These are phyloP conservation scores for Sporothrix protearum DNA, from an alignment of 2,329 filamentous ascomycete genomes.

Conservation along the genomic window DNA sequence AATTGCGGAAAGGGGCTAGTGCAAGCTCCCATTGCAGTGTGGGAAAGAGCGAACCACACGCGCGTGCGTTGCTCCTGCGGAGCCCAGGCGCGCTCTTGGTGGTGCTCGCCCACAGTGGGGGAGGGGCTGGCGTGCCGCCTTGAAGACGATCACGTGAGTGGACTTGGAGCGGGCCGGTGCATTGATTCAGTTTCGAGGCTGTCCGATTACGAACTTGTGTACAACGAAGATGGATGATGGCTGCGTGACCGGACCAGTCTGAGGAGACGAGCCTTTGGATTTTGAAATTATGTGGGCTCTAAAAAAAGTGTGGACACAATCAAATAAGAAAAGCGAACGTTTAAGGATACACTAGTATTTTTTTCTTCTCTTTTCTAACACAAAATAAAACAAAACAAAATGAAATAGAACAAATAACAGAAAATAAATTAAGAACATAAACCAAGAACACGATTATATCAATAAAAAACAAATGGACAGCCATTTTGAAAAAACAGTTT, in stretches of 20 bases:
- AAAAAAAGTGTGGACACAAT: not conserved
- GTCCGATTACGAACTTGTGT: not conserved
- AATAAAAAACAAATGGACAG: too few species aligned
- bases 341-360: too few species aligned
- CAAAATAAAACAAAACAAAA: not conserved
- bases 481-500: too few species aligned
- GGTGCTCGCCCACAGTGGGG: not conserved
- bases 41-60: constrained; percentile 1
- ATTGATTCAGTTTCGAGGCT: not conserved
- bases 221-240: not conserved
- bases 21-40: not conserved
- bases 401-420: too few species aligned
- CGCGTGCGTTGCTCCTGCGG: constrained; percentile 5
- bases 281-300: not conserved
- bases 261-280: not conserved
- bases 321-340: too few species aligned
- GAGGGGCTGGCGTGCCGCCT: not conserved
- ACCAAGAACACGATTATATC: too few species aligned
- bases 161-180: not conserved
- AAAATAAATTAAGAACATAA: too few species aligned
- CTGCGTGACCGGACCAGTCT: not conserved
- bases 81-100: not conserved
- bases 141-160: not conserved
- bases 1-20: constrained; percentile 11
- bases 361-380: too few species aligned